Conservation (phyloP, 2,329 filamentous ascomycete genomes). For the Cryphonectria radicalis region DNA sequence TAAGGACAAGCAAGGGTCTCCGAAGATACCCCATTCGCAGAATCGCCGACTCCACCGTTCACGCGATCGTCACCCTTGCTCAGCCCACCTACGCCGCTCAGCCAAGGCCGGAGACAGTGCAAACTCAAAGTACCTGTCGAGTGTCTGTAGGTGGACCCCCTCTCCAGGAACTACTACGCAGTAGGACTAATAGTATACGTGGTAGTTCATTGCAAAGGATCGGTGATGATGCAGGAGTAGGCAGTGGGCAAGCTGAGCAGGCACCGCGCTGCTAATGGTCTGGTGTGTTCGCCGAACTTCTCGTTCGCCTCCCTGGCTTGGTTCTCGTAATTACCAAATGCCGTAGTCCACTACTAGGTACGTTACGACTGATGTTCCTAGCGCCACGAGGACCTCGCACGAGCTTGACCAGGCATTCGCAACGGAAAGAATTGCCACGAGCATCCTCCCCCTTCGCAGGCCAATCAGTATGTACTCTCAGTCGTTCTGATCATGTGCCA, state of each 20-base stretch:
- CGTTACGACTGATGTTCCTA: background rate
- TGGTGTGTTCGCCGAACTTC: background rate
- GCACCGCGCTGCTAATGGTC: background rate
- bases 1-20: conserved; percentile 5
- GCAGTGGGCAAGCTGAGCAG: background rate
- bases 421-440: background rate
- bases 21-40: background rate
- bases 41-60: conserved; percentile 22
- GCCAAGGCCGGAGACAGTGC: conserved; percentile 21
- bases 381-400: background rate
- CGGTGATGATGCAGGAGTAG: background rate
- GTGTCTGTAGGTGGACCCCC: background rate
- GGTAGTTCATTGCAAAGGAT: background rate
- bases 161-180: background rate
- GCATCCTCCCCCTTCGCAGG: background rate
- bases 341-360: background rate
- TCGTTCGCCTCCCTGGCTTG: background rate
- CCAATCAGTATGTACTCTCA: background rate
- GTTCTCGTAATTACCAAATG: background rate
- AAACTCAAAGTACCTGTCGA: background rate
- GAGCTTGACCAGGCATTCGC: background rate
- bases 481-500: background rate
- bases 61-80: conserved; percentile 28
- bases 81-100: conserved; percentile 20
- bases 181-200: background rate